phyloP scores from a whole-genome alignment of 2,329 filamentous ascomycete species.

The Fusarium austroafricanum region DNA sequence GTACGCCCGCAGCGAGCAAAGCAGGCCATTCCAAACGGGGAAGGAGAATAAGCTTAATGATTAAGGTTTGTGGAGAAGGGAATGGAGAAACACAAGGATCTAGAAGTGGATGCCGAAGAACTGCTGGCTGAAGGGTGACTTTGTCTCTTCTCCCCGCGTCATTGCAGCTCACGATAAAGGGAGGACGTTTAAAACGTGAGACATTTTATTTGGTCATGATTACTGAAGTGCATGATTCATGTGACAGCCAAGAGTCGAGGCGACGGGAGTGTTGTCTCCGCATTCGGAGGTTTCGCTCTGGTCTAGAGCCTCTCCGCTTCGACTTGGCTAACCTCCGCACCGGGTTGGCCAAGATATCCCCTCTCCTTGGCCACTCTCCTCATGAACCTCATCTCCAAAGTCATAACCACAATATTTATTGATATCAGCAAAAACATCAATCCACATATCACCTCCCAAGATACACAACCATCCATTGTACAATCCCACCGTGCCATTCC shows the following conservation, averaged over 20 bases:
- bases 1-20: conserved; percentile 13
- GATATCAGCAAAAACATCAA: no score
- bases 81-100: background rate
- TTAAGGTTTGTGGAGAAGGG: conserved; percentile 27
- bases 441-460: background rate
- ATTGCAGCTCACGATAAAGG: background rate
- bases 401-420: background rate
- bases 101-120: background rate
- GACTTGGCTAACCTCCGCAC: background rate
- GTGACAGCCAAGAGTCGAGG: background rate
- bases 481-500: background rate
- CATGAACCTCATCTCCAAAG: background rate
- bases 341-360: no score
- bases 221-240: background rate
- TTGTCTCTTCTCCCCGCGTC: conserved; percentile 6
- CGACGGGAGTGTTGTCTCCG: conserved; percentile 1
- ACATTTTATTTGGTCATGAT: background rate
- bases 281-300: background rate
- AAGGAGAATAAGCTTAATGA: conserved; percentile 34
- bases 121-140: background rate
- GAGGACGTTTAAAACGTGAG: background rate
- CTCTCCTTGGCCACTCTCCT: no score
- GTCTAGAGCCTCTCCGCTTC: background rate
- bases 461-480: background rate
- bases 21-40: conserved; percentile 8